Evolutionary conservation across 495 filamentous ascomycete genomes (phyloP).

Genomic region (Tuber umbilicatum): DNA sequence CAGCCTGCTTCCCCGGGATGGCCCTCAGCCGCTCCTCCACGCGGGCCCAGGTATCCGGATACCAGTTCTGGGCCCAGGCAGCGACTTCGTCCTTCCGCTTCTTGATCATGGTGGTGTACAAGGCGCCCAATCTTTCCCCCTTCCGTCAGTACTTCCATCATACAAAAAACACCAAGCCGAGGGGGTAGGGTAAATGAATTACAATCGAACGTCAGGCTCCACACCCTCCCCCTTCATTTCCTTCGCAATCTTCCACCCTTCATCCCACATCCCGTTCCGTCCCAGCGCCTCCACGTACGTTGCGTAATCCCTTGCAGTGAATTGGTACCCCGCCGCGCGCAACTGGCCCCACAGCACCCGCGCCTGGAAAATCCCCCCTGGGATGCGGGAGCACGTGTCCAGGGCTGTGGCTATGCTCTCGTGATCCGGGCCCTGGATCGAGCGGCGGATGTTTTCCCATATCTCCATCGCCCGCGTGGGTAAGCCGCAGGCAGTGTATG

Average conservation of each 20-base stretch:
- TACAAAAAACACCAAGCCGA: conserved; percentile 18
- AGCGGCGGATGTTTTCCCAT: conserved; percentile 65
- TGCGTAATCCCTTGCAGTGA: conserved; percentile 64
- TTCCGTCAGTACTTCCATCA: conserved; percentile 43
- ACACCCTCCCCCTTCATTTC: conserved; percentile 60
- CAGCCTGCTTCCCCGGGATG: conserved; percentile 31
- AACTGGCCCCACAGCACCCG: conserved; percentile 68
- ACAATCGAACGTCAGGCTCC: conserved; percentile 62
- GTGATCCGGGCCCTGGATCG: conserved; percentile 74
- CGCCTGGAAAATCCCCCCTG: conserved; percentile 59
- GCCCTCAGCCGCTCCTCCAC: conserved; percentile 46
- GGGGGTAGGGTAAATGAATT: conserved; percentile 45
- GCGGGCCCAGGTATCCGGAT: conserved; percentile 62
- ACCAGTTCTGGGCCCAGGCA: conserved; percentile 60
- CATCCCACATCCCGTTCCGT: conserved; percentile 58
- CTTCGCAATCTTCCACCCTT: conserved; percentile 57
- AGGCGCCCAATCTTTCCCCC: conserved; percentile 58
- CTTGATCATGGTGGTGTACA: conserved; percentile 59
- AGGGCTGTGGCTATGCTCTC: conserved; percentile 71
- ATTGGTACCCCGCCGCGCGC: conserved; percentile 63
- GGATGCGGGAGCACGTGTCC: conserved; percentile 58
- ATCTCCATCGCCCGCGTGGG: conserved; percentile 61
- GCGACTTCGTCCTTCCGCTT: conserved; percentile 61
- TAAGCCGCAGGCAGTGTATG: conserved; percentile 62
- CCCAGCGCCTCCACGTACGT: conserved; percentile 70